Evolutionary conservation across 345 rosid species (phyloP).

Genomic region (Dipteronia dyeriana): DNA sequence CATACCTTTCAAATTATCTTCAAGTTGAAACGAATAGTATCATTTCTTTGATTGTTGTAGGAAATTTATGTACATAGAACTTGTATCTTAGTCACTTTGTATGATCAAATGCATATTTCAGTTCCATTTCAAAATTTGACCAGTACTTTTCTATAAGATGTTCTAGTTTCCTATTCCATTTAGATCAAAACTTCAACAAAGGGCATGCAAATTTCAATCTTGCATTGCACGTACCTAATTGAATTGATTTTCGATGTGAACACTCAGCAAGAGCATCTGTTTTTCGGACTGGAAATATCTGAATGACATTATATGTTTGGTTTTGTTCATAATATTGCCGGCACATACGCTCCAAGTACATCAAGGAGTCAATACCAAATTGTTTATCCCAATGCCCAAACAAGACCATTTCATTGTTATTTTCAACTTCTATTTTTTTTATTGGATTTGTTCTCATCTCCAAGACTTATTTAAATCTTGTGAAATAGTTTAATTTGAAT

Average conservation of each 20-base stretch:
- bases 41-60: background rate
- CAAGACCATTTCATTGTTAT: background rate
- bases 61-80: too few species aligned
- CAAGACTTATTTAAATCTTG: background rate
- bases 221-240: too few species aligned
- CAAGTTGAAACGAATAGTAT: too few species aligned
- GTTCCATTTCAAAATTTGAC: background rate
- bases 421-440: background rate
- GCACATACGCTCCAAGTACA: background rate
- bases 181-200: background rate
- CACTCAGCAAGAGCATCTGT: background rate
- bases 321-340: background rate
- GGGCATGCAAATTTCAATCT: too few species aligned
- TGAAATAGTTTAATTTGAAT: background rate
- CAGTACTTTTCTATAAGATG: too few species aligned
- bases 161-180: too few species aligned
- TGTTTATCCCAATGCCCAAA: background rate
- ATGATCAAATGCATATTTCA: too few species aligned
- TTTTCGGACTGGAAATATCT: background rate
- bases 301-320: background rate
- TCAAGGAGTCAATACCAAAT: background rate
- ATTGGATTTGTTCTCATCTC: background rate
- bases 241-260: too few species aligned
- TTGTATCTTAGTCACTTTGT: background rate
- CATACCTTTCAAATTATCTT: too few species aligned